These are phyloP conservation scores for Syzygium syzygioides DNA, from an alignment of 441 rosid species.

Conservation along the genomic window DNA sequence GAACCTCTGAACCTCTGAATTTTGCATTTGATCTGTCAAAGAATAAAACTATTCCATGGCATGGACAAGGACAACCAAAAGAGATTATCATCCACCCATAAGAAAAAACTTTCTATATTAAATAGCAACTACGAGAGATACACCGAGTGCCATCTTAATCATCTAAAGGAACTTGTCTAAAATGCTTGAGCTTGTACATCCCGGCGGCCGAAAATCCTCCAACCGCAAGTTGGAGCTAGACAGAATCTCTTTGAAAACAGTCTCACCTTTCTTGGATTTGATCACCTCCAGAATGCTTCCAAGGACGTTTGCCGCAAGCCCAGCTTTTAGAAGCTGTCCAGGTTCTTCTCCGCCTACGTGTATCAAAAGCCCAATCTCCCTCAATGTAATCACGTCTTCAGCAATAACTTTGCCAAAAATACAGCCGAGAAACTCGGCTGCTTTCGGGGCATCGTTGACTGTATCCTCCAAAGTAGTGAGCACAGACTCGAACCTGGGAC, in stretches of 20 bases:
- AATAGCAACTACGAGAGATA: conserved; percentile 14
- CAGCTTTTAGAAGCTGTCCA: conserved; percentile 49
- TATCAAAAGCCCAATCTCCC: conserved; percentile 52
- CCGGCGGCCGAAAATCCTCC: conserved; percentile 74
- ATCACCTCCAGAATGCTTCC: conserved; percentile 70
- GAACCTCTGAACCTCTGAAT: background rate
- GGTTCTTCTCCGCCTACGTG: conserved; percentile 65
- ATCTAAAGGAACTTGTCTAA: conserved; percentile 72
- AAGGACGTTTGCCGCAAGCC: conserved; percentile 83
- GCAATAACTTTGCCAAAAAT: conserved; percentile 49
- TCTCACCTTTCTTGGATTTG: conserved; percentile 59
- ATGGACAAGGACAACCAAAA: background rate
- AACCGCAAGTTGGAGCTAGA: conserved; percentile 51
- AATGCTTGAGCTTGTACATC: conserved; percentile 52
- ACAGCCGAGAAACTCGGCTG: conserved; percentile 72
- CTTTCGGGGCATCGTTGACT: conserved; percentile 87
- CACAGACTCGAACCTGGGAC: conserved; percentile 69
- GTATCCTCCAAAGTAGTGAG: conserved; percentile 76
- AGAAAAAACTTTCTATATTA: background rate
- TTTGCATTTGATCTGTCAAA: background rate
- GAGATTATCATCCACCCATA: background rate
- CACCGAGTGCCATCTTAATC: conserved; percentile 31
- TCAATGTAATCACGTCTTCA: conserved; percentile 44
- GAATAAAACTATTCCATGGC: background rate
- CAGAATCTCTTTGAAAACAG: conserved; percentile 38